Evolutionary conservation across 305 asterid genomes (phyloP).

Genomic region (Rubia balearica): DNA sequence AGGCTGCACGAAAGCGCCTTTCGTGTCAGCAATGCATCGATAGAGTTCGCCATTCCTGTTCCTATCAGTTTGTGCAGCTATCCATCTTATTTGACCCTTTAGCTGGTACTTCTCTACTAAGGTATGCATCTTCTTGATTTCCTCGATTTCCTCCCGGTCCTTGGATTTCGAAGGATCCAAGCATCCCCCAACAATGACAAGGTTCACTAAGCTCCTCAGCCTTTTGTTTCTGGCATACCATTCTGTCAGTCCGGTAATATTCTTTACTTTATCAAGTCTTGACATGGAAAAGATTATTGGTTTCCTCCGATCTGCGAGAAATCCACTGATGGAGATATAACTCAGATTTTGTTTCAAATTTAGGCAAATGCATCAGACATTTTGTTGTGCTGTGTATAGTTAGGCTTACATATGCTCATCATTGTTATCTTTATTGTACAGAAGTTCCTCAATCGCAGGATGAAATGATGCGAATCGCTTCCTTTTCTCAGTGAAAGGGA

Average conservation of each 20-base stretch:
- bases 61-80: no score
- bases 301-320: slow-evolving; percentile 58
- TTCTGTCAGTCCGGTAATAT: no score
- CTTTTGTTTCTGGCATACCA: slow-evolving; percentile 34
- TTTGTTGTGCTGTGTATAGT: slow-evolving; percentile 14
- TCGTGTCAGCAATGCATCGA: no score
- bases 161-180: slow-evolving; percentile 75
- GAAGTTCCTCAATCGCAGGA: slow-evolving; percentile 67
- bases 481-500: slow-evolving; percentile 58
- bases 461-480: slow-evolving; percentile 48
- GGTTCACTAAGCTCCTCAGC: slow-evolving; percentile 62
- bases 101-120: no score
- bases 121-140: no score
- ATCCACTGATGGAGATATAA: slow-evolving; percentile 41
- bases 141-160: slow-evolving; percentile 46
- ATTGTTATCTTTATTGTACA: slow-evolving; percentile 52
- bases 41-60: no score
- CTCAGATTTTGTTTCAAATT: no score
- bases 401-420: slow-evolving; percentile 69
- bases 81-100: no score
- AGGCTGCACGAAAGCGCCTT: no score
- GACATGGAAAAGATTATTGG: slow-evolving; percentile 33
- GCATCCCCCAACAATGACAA: slow-evolving; percentile 81
- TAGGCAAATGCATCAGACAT: background rate
- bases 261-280: no score